These are phyloP conservation scores for Calocera viscosa DNA, from an alignment of 768 basidiomycete genomes.

Conservation along the genomic window DNA sequence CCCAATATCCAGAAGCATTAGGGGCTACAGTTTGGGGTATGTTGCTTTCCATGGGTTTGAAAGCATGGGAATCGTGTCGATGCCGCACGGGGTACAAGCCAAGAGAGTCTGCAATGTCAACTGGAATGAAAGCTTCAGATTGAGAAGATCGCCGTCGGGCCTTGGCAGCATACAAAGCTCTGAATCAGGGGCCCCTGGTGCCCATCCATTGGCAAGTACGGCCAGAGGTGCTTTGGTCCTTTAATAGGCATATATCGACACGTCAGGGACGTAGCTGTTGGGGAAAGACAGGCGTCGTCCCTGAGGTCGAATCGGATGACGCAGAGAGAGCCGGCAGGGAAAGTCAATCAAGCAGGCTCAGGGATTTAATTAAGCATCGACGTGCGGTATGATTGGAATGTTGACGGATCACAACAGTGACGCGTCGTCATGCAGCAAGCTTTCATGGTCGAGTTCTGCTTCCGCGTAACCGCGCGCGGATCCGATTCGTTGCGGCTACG, in stretches of 20 bases:
- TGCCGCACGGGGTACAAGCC: too few relatives aligned
- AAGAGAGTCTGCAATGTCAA: not conserved
- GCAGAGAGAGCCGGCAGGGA: not conserved
- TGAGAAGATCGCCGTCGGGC: not conserved
- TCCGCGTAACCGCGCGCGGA: too few relatives aligned
- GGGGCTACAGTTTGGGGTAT: not conserved
- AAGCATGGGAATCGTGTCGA: too few relatives aligned
- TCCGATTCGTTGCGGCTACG: too few relatives aligned
- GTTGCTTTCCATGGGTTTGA: constrained; percentile 1
- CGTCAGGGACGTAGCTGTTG: not conserved
- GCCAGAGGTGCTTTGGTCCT: not conserved
- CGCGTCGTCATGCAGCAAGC: not conserved
- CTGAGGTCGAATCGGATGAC: not conserved
- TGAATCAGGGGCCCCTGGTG: not conserved
- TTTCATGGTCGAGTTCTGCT: not conserved
- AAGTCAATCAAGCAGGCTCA: not conserved
- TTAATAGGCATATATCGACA: not conserved
- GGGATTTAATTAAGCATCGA: not conserved
- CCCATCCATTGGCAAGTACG: not conserved
- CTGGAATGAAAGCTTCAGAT: not conserved
- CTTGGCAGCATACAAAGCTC: not conserved
- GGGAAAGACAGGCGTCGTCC: not conserved
- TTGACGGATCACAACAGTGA: not conserved
- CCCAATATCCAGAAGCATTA: not conserved
- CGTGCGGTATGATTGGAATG: not conserved